Conservation (phyloP, 495 filamentous ascomycete genomes). For the Talaromyces borbonicus region DNA sequence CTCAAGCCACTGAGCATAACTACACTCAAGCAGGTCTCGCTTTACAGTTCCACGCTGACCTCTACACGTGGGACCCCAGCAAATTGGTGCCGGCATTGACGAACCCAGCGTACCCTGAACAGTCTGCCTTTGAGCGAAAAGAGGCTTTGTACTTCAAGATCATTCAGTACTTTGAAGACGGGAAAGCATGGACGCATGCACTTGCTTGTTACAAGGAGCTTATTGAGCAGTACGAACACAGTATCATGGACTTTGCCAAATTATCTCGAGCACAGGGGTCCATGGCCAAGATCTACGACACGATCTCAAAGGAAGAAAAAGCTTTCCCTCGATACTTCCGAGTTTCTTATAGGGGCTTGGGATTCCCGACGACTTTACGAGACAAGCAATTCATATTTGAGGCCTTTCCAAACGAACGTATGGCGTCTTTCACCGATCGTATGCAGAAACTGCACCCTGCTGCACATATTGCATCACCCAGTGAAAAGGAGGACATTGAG, state of each 20-base stretch:
- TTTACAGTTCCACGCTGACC: conserved; percentile 79
- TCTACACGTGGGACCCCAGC: conserved; percentile 83
- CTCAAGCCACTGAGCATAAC: conserved; percentile 67
- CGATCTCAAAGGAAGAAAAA: conserved; percentile 68
- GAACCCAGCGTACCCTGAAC: conserved; percentile 70
- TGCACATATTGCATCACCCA: conserved; percentile 68
- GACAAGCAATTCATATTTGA: conserved; percentile 95
- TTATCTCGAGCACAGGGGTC: conserved; percentile 79
- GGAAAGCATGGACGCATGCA: conserved; percentile 83
- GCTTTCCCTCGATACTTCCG: conserved; percentile 82
- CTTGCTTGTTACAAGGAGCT: conserved; percentile 89
- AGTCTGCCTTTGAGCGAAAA: conserved; percentile 86
- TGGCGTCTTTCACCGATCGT: conserved; percentile 76
- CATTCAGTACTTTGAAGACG: conserved; percentile 89
- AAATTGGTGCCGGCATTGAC: conserved; percentile 55
- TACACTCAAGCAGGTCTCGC: conserved; percentile 86
- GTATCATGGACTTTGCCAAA: conserved; percentile 84
- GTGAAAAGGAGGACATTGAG: conserved; percentile 71
- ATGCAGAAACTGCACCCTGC: conserved; percentile 86
- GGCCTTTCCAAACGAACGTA: conserved; percentile 63
- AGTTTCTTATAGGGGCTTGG: conserved; percentile 82
- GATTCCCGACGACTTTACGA: conserved; percentile 68
- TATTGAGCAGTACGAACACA: conserved; percentile 76
- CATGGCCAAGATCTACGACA: conserved; percentile 89
- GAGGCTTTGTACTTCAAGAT: conserved; percentile 88